phyloP scores from a whole-genome alignment of 2,329 filamentous ascomycete genomes.

The Colletotrichum tropicale region DNA sequence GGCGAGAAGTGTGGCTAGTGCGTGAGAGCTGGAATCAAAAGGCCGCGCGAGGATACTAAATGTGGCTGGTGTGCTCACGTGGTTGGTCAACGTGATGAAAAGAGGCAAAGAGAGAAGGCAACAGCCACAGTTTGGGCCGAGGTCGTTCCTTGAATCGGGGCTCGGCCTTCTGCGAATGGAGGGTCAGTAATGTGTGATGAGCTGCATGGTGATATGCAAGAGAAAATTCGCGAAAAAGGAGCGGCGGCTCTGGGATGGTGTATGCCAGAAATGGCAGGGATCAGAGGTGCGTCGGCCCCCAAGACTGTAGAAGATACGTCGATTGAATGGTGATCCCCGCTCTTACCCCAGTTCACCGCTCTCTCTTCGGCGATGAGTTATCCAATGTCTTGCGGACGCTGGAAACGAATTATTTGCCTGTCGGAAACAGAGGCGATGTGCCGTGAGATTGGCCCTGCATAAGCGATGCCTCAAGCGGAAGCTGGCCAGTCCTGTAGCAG shows the following conservation, averaged over 20 bases:
- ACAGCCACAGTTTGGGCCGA: constrained; percentile 4
- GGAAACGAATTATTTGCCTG: neutral
- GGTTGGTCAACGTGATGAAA: neutral
- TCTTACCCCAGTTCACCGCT: neutral
- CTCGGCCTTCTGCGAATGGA: neutral
- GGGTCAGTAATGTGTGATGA: neutral
- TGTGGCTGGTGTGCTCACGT: constrained; percentile 3
- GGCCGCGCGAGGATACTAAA: neutral
- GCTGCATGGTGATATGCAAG: neutral
- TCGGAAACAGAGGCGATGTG: neutral
- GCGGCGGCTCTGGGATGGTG: neutral
- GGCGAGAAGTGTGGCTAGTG: constrained; percentile 6
- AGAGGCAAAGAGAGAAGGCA: neutral
- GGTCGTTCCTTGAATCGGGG: neutral
- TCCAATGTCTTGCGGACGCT: neutral
- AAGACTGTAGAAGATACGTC: neutral
- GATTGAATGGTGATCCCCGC: neutral
- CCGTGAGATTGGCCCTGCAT: neutral
- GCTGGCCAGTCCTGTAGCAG: neutral
- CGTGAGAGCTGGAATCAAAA: neutral
- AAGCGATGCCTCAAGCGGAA: neutral
- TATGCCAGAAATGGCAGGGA: neutral
- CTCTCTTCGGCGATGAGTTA: neutral
- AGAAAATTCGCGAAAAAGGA: neutral
- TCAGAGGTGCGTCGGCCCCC: neutral